phyloP scores from a whole-genome alignment of 176 grass and related monocot genomes.

The Oryza coarctata region DNA sequence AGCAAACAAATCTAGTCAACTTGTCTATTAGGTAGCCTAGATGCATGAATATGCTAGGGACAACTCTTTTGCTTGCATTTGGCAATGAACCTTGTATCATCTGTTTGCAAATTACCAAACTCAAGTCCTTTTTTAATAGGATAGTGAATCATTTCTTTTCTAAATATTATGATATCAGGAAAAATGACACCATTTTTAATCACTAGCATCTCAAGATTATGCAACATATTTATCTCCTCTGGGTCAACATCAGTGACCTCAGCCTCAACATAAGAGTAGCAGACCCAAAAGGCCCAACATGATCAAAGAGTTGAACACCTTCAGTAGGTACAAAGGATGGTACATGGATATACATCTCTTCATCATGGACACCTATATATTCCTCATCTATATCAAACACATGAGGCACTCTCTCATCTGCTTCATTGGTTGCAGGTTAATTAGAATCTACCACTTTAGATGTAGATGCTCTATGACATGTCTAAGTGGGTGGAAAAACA shows the following conservation, averaged over 20 bases:
- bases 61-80: neutral
- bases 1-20: too few relatives aligned
- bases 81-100: neutral
- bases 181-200: neutral
- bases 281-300: neutral
- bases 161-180: neutral
- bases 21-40: neutral
- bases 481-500: too few relatives aligned
- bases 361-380: neutral
- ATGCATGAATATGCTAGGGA: neutral
- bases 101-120: neutral
- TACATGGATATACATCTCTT: neutral
- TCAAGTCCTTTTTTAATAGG: neutral
- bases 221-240: neutral
- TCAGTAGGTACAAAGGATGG: too few relatives aligned
- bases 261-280: neutral
- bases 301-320: too few relatives aligned
- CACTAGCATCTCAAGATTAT: neutral
- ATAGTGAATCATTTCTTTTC: neutral
- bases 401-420: neutral
- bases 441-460: too few relatives aligned
- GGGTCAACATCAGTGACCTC: neutral
- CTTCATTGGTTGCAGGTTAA: too few relatives aligned
- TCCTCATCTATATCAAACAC: neutral
- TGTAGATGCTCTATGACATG: too few relatives aligned